Percentiles rank a stretch among this genome's conserved stretches.
Evolutionary conservation across 2,329 filamentous ascomycete species (phyloP).

Genomic region (Fusarium phyllophilum): DNA sequence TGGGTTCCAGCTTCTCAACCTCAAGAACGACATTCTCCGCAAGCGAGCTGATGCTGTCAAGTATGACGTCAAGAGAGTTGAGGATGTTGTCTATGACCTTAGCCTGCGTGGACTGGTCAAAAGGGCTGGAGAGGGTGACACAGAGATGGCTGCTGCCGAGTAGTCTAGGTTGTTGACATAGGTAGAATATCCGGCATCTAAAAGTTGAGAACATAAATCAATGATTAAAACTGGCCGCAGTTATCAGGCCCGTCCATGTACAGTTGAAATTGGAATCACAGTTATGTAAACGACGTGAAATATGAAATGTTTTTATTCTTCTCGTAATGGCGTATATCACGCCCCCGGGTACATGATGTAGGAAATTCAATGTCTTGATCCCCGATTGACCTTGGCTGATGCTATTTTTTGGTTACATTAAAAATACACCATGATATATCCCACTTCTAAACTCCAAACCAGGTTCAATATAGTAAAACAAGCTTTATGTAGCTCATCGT

Average conservation of each 20-base stretch:
- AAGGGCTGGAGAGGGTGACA: constrained; percentile 51
- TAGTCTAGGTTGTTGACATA: constrained; percentile 12
- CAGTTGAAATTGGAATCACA: neutral
- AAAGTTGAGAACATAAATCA: neutral
- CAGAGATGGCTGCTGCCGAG: constrained; percentile 52
- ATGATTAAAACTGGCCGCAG: neutral
- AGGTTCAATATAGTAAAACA: constrained; percentile 13
- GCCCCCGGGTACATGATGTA: neutral
- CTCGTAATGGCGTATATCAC: constrained; percentile 6
- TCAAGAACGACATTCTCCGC: constrained; percentile 93
- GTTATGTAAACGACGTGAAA: neutral
- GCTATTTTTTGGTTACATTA: constrained; percentile 38
- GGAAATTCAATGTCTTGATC: constrained; percentile 6
- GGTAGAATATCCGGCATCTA: neutral
- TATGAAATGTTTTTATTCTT: constrained; percentile 18
- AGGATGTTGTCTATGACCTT: constrained; percentile 97
- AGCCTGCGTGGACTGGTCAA: constrained; percentile 85
- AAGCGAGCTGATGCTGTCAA: constrained; percentile 93
- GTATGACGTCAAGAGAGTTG: constrained; percentile 97
- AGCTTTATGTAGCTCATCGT: constrained; percentile 11
- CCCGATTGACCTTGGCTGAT: constrained; percentile 7
- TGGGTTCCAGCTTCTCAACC: constrained; percentile 95
- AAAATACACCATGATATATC: constrained; percentile 35
- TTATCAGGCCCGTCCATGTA: neutral
- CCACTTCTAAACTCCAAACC: constrained; percentile 15